Evolutionary conservation across 371 early-diverging fungal genomes (phyloP), one percentile per base, ranked within the genome.

Genomic region (Mucor circinelloides): DNA sequence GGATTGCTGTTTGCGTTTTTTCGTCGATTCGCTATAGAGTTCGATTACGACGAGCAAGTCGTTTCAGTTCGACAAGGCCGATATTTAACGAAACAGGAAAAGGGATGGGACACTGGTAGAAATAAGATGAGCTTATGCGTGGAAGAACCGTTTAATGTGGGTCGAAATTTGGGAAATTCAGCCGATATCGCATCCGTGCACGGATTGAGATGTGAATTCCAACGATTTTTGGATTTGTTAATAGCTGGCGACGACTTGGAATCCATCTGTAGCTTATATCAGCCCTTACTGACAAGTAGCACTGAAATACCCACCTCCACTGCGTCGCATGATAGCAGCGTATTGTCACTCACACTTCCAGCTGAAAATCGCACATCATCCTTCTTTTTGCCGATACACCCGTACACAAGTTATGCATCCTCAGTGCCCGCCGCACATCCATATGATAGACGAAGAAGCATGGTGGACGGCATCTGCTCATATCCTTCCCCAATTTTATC

Each of bases 101-200:
- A 96, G 74, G 93, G 89, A 3, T 97, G 97, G 97, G 61, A 79
- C 36, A 62, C 55, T n/a, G 80, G 80, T 2, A 74, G 74, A 23
- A 71, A 85, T 56, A 87, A 85, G 60, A 75, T 85, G 60, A 80
- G 90, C 42, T 78, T 96, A 19, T 94, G 96, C 72, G 87, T 96
- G n/a, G 96, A 97, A 70, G 95, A 95, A 71, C 96, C 96, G 1
- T 93, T 97, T 70, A 89, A 91, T 67, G 86, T 89, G 0, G 77
- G 86, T 44, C 84, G 95, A 42, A 97, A 97, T 66, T 80, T 97
- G 3, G 96, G 94, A 0, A 95, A 97, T 67, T 92, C 93, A 15
- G 95, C 95, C 1, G 95, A 96, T 76, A 84, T 77, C 34, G 78
- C 85, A 0, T 88, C 92, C 13, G 90, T 95, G 0, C 80, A 81